Evolutionary conservation across 225 moss, liverwort and hornwort species (phyloP).

Genomic region (Sphagnum contortum): DNA sequence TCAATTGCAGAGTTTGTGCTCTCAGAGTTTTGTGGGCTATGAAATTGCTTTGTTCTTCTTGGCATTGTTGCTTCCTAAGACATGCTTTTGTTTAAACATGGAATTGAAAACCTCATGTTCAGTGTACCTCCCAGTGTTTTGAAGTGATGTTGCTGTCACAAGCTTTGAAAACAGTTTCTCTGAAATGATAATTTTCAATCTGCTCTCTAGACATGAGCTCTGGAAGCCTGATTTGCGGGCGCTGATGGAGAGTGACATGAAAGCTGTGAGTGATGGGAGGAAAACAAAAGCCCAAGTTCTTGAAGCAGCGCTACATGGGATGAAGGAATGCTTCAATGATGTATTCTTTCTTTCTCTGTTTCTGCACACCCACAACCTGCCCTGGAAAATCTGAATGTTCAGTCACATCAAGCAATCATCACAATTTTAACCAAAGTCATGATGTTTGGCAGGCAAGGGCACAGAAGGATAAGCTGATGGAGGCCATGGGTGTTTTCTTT

Average conservation of each 20-base stretch:
- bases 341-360: constrained; percentile 30
- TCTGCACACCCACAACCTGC: background rate
- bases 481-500: constrained; percentile 93
- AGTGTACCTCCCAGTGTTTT: no score
- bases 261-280: constrained; percentile 93
- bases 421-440: background rate
- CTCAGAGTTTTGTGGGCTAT: constrained; percentile 2
- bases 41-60: no score
- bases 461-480: constrained; percentile 79
- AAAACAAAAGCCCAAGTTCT: constrained; percentile 88
- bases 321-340: constrained; percentile 87
- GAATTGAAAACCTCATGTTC: no score
- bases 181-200: no score
- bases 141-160: no score
- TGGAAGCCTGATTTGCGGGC: constrained; percentile 98
- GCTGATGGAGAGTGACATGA: constrained; percentile 99
- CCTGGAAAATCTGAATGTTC: background rate
- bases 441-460: constrained; percentile 53
- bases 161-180: no score
- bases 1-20: background rate
- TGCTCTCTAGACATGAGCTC: constrained; percentile 57
- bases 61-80: no score
- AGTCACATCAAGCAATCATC: background rate
- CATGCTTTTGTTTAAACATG: no score
- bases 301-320: constrained; percentile 69